A percentile compares a stretch with the other conserved stretches of the same genome.
Evolutionary conservation across 2,329 filamentous ascomycete species (phyloP).

Genomic region (Talaromyces sp.): DNA sequence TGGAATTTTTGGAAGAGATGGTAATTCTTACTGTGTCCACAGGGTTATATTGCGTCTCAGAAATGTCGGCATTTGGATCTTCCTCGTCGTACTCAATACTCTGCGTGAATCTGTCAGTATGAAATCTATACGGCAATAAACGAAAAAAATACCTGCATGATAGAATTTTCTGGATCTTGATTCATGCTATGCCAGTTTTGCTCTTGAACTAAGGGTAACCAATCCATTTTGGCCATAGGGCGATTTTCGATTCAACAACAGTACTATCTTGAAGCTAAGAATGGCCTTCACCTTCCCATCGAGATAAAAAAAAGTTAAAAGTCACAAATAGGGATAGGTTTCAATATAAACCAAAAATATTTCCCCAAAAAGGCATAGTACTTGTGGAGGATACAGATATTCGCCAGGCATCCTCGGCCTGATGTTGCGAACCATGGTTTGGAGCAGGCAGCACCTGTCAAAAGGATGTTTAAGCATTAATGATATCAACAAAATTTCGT

Average conservation of each 20-base stretch:
- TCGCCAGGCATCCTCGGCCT: neutral
- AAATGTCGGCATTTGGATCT: neutral
- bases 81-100: neutral
- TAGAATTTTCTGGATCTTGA: neutral
- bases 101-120: neutral
- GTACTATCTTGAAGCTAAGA: neutral
- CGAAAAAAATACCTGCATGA: neutral
- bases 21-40: neutral
- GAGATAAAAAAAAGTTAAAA: neutral
- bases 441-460: neutral
- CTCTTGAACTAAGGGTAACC: neutral
- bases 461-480: neutral
- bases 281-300: too few species aligned
- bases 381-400: too few species aligned
- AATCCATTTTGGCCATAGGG: neutral
- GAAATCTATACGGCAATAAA: neutral
- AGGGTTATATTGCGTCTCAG: neutral
- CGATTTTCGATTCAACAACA: neutral
- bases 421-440: neutral
- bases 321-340: neutral
- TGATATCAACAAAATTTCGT: neutral
- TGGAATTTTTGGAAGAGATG: neutral
- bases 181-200: neutral
- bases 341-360: neutral
- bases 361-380: neutral